A percentile compares a stretch with the other conserved stretches of the same genome.
These are phyloP conservation scores for Hypomontagnella submonticulosa DNA, from an alignment of 495 filamentous ascomycete genomes.

Conservation along the genomic window DNA sequence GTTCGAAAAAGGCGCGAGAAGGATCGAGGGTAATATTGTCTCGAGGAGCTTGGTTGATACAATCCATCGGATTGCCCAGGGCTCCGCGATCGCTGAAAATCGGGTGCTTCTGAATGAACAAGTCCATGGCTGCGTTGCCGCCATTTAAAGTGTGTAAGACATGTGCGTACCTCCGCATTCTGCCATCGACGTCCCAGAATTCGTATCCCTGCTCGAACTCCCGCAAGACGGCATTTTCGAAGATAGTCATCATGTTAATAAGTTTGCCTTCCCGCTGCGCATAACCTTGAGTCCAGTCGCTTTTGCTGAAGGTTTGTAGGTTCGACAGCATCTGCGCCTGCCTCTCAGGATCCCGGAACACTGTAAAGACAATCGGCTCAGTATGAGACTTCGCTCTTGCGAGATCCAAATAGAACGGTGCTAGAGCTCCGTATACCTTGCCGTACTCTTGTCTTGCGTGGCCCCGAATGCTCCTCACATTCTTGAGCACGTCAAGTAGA, in stretches of 20 bases:
- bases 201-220: constrained; percentile 95
- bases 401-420: constrained; percentile 89
- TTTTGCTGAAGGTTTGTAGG: constrained; percentile 77
- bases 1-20: constrained; percentile 82
- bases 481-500: constrained; percentile 72
- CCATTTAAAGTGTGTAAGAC: constrained; percentile 87
- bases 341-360: constrained; percentile 85
- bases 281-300: constrained; percentile 82
- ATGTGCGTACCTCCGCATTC: constrained; percentile 88
- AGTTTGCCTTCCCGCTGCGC: constrained; percentile 74
- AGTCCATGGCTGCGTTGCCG: constrained; percentile 77
- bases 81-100: constrained; percentile 77
- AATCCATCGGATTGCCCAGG: constrained; percentile 83
- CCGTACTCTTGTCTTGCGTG: constrained; percentile 90
- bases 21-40: constrained; percentile 78
- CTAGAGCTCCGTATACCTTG: constrained; percentile 86
- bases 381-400: constrained; percentile 75
- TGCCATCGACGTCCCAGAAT: constrained; percentile 86
- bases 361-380: constrained; percentile 84
- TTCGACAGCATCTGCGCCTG: constrained; percentile 91
- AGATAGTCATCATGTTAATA: constrained; percentile 78
- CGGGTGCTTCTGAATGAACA: constrained; percentile 88
- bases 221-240: constrained; percentile 87
- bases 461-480: constrained; percentile 81
- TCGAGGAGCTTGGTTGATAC: constrained; percentile 72